Evolutionary conservation across 2,329 filamentous ascomycete species (phyloP), one percentile per base, ranked within the genome.

Genomic region (Emergomyces africanus): DNA sequence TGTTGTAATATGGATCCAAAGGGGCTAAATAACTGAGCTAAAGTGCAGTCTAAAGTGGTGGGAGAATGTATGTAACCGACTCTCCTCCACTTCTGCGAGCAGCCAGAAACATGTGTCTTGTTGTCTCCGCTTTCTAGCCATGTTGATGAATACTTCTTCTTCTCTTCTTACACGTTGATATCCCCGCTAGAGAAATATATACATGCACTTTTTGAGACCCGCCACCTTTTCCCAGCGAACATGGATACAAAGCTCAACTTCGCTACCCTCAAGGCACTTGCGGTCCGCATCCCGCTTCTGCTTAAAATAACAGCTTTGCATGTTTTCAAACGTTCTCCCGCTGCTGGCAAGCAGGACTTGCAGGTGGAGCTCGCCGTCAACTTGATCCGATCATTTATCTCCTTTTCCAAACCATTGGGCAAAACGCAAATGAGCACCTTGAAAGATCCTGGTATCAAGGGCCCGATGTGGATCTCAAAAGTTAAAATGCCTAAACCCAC

Each of bases 391-490:
- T 81, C 81, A 0, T 77, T 90, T 58, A 70, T 89, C 57, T 69
- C 71, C 15, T 73, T 76, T 2, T 71, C 73, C 1, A 74, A 72
- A 18, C 77, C 83, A 30, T 73, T 95, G 28, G 76, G 80, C 0
- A 79, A 83, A 61, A 74, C 81, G 6, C 92, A 96, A 72, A 76
- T 74, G 48, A 66, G 82, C n/a, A 81, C 82, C 0, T 74, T 81
- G 50, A 82, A 78, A 60, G 86, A 88, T 58, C 81, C 81, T 0
- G 84, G 83, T 0, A 77, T 95, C 68, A 90, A 89, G 69, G 90
- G 90, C 3, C 82, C 81, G 50, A 83, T 94, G 64, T 96, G 91
- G 91, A 79, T 95, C 28, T 86, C 85, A 66, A 87, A 83, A 58
- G 85, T 88, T 48, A 81, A 80, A 0, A 75, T 89, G 18, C 81